Conservation (phyloP, 1,284 basidiomycete genomes). For the Rhodotorula sp. region DNA sequence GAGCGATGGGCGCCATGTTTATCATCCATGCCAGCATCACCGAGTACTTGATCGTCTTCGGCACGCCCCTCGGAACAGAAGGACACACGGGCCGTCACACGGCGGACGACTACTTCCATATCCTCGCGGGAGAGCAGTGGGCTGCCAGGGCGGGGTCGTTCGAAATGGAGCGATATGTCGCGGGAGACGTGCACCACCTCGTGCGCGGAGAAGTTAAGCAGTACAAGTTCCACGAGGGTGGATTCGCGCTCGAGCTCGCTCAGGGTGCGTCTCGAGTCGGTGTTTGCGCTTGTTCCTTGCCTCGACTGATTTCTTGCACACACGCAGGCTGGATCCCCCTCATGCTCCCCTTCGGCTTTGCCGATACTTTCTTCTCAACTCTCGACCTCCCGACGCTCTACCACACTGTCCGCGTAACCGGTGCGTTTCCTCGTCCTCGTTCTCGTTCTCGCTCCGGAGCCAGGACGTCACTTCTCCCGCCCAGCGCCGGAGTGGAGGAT, state of each 20-base stretch:
- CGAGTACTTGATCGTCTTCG: constrained; percentile 81
- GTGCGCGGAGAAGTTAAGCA: constrained; percentile 83
- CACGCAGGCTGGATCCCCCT: constrained; percentile 52
- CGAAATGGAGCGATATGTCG: constrained; percentile 74
- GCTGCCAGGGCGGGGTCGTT: constrained; percentile 79
- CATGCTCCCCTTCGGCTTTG: constrained; percentile 77
- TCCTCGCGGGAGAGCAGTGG: constrained; percentile 88
- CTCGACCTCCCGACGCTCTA: constrained; percentile 82
- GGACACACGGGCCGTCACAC: constrained; percentile 92
- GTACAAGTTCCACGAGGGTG: constrained; percentile 94
- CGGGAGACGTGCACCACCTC: constrained; percentile 82
- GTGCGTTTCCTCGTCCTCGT: constrained; percentile 12
- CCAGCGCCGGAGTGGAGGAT: not conserved
- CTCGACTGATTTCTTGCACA: not conserved
- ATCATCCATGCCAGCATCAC: constrained; percentile 73
- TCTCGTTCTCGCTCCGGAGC: too few relatives aligned
- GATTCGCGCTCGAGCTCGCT: constrained; percentile 93
- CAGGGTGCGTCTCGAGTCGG: constrained; percentile 60
- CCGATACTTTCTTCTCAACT: constrained; percentile 82
- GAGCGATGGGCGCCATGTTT: constrained; percentile 97
- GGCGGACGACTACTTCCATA: constrained; percentile 97
- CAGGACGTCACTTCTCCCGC: not conserved
- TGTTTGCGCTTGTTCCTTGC: not conserved
- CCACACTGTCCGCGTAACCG: constrained; percentile 75
- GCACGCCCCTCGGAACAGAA: constrained; percentile 92